Evolutionary conservation across 768 basidiomycete genomes (phyloP).

Genomic region (Xerocomus brunneocitrinus): DNA sequence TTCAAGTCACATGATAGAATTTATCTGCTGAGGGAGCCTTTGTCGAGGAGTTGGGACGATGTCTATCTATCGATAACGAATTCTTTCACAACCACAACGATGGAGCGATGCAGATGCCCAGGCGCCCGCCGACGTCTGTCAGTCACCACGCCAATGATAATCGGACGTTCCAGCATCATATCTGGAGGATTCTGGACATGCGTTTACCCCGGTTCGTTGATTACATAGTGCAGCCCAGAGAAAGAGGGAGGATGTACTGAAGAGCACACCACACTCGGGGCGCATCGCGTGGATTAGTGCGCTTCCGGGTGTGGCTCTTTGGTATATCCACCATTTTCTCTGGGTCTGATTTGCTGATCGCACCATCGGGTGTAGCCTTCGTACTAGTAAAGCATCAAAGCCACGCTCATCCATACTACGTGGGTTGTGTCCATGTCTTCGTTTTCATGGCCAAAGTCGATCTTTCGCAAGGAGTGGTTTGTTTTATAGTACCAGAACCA

Average conservation of each 20-base stretch:
- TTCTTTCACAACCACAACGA: neutral
- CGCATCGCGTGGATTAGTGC: neutral
- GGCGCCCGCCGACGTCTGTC: neutral
- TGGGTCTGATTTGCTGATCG: neutral
- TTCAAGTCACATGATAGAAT: too few relatives aligned
- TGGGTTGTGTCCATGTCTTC: neutral
- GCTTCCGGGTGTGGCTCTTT: neutral
- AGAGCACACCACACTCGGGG: neutral
- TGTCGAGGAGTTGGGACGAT: too few relatives aligned
- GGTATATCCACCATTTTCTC: neutral
- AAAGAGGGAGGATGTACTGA: neutral
- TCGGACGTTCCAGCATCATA: neutral
- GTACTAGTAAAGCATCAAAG: neutral
- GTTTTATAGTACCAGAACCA: neutral
- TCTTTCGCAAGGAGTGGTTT: neutral
- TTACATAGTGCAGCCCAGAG: too few relatives aligned
- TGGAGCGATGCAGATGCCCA: neutral
- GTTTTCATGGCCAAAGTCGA: neutral
- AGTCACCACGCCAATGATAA: neutral
- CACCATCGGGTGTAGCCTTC: neutral
- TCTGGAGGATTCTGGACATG: neutral
- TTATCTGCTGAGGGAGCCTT: too few relatives aligned
- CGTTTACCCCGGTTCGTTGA: neutral
- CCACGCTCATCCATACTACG: neutral
- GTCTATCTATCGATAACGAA: too few relatives aligned